Evolutionary conservation across 179 eudicot genomes (phyloP), one percentile per base, ranked within the genome.

Genomic region (Silene noctiflora): DNA sequence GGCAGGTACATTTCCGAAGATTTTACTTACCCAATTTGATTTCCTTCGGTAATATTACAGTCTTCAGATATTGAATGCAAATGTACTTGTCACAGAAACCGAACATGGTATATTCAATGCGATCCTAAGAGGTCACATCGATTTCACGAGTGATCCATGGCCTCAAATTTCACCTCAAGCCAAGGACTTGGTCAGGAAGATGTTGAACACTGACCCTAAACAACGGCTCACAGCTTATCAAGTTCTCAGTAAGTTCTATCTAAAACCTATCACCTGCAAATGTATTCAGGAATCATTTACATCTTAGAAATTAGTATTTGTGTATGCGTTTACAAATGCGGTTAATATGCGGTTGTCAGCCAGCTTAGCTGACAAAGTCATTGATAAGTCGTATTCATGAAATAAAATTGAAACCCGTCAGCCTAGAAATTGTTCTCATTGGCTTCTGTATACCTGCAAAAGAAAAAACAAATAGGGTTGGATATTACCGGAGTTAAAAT

Each of bases 71-170:
- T 24, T 75, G 42, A 74, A 64, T 74, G 21, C 31, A 42, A 1
- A 19, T 55, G 1, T 56, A 29, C 11, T 33, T 27, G 46, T 74
- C 70, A n/a, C 83, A 90, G 96, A 91, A 84, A 83, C 91, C 74
- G 96, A 91, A 82, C 86, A 87, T 78, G 93, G 93, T 63, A 91
- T 91, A 67, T 91, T 91, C 84, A 91, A 91, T 27, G 91, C 96
- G 5, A 89, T 91, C 77, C 76, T 91, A 72, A 85, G 91, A 9
- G 93, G 85, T 22, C 96, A 89, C 63, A 20, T 91, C 4, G 96
- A 91, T 81, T 91, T 91, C 75, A 78, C 88, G 3, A 82, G 85
- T 21, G 96, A 91, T 76, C 96, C 96, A 48, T 91, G 93, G 96
- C 96, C 96, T 7, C 66, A 85, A 6, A 82, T 91, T 51, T 91